Conservation (phyloP, 495 filamentous ascomycete species). For the Penicillium macrosclerotiorum region DNA sequence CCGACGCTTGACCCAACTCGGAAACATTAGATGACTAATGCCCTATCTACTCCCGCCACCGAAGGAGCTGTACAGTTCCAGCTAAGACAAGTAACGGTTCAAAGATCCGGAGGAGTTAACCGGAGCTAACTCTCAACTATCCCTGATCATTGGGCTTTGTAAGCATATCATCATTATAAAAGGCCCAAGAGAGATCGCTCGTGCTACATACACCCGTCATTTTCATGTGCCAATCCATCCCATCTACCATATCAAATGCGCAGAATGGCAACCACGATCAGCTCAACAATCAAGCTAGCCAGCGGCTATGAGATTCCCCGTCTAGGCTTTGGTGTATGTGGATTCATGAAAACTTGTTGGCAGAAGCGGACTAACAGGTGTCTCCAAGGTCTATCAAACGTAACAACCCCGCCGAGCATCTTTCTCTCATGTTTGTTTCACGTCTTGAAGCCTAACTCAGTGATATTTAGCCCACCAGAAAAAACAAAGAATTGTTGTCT, state of each 20-base stretch:
- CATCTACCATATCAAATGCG: neutral
- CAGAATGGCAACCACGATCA: constrained; percentile 18
- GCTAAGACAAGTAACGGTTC: too few relatives aligned
- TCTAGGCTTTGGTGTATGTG: constrained; percentile 64
- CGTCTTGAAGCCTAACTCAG: neutral
- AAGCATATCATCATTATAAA: neutral
- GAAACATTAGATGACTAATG: too few relatives aligned
- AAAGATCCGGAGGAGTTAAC: too few relatives aligned
- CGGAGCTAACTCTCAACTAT: too few relatives aligned
- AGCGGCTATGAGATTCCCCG: constrained; percentile 71
- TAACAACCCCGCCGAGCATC: constrained; percentile 24
- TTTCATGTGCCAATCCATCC: neutral
- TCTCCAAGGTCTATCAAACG: constrained; percentile 66
- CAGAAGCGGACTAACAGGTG: constrained; percentile 4
- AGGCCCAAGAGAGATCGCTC: too few relatives aligned
- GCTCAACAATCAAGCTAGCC: constrained; percentile 54
- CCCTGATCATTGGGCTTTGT: too few relatives aligned
- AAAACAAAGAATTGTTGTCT: constrained; percentile 16
- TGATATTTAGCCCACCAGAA: constrained; percentile 5
- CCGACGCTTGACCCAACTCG: too few relatives aligned
- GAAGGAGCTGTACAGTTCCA: too few relatives aligned
- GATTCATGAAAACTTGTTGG: neutral
- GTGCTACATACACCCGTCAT: neutral
- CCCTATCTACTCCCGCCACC: too few relatives aligned
- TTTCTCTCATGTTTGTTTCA: neutral